phyloP scores from a whole-genome alignment of 2,329 filamentous ascomycete species.

The Purpureocillium lavendulum region DNA sequence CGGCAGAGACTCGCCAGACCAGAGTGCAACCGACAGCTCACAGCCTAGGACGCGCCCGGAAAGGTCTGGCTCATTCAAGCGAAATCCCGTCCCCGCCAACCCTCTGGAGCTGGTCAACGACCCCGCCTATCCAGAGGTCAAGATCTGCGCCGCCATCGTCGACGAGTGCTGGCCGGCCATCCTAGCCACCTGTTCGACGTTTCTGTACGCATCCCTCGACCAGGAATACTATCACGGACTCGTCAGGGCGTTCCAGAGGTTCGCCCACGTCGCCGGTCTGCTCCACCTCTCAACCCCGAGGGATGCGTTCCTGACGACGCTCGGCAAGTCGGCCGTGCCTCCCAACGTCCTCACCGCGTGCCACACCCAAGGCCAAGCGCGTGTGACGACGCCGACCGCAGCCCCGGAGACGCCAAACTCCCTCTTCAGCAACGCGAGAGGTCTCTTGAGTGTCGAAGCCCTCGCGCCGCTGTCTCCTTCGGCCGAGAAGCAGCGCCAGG shows the following conservation, averaged over 20 bases:
- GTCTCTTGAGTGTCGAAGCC: constrained; percentile 65
- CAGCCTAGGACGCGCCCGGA: constrained; percentile 32
- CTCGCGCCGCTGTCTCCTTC: constrained; percentile 49
- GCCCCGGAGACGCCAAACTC: constrained; percentile 40
- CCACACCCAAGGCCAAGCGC: constrained; percentile 38
- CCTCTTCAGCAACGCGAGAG: constrained; percentile 64
- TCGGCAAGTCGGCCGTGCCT: constrained; percentile 89
- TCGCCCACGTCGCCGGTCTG: constrained; percentile 89
- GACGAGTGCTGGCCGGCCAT: constrained; percentile 94
- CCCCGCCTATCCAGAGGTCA: constrained; percentile 60
- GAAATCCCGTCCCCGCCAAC: constrained; percentile 73
- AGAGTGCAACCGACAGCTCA: constrained; percentile 22
- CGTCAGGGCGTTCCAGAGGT: constrained; percentile 87
- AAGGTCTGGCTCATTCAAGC: constrained; percentile 60
- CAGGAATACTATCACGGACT: constrained; percentile 89
- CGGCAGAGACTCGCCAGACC: constrained; percentile 33
- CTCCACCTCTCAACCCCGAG: constrained; percentile 76
- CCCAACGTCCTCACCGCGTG: constrained; percentile 63
- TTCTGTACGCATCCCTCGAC: constrained; percentile 84
- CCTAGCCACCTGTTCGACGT: constrained; percentile 89
- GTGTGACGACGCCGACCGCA: constrained; percentile 34
- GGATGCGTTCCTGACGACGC: constrained; percentile 88
- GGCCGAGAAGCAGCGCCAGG: constrained; percentile 50
- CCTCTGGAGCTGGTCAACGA: constrained; percentile 70
- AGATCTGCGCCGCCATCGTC: constrained; percentile 72